Evolutionary conservation across 441 rosid species (phyloP).

Genomic region (Populus hybrid): DNA sequence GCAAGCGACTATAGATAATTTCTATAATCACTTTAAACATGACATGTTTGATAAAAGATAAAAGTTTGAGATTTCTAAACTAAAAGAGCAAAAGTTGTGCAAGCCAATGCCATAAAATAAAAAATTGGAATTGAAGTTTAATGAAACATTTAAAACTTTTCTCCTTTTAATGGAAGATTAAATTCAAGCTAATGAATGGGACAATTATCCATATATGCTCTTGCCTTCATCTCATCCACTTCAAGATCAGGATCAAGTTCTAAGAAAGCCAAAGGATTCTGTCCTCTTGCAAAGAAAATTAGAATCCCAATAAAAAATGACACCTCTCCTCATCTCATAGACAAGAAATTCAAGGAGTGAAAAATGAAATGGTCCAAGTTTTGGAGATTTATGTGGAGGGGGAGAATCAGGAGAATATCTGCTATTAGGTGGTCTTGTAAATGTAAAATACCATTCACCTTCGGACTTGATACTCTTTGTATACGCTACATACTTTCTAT

Average conservation of each 20-base stretch:
- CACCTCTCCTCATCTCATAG: background rate
- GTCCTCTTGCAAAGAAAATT: background rate
- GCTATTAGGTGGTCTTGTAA: background rate
- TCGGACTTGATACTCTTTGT: background rate
- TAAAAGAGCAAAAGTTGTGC: background rate
- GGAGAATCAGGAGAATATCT: background rate
- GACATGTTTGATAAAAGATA: background rate
- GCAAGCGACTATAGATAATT: background rate
- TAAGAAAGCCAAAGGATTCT: background rate
- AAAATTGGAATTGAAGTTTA: background rate
- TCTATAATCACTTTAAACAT: background rate
- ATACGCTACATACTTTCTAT: background rate
- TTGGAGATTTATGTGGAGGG: background rate
- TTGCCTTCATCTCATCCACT: background rate
- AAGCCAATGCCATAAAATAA: background rate
- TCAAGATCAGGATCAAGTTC: background rate
- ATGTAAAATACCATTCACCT: background rate
- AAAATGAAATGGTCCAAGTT: background rate
- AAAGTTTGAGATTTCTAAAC: background rate
- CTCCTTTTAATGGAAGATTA: background rate
- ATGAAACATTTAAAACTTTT: background rate
- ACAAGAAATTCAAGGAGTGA: background rate
- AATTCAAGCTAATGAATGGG: background rate
- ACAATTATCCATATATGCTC: background rate
- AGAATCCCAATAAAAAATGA: background rate